These are phyloP conservation scores for Clonostachys byssicola DNA, from an alignment of 2,329 filamentous ascomycete genomes.

Conservation along the genomic window DNA sequence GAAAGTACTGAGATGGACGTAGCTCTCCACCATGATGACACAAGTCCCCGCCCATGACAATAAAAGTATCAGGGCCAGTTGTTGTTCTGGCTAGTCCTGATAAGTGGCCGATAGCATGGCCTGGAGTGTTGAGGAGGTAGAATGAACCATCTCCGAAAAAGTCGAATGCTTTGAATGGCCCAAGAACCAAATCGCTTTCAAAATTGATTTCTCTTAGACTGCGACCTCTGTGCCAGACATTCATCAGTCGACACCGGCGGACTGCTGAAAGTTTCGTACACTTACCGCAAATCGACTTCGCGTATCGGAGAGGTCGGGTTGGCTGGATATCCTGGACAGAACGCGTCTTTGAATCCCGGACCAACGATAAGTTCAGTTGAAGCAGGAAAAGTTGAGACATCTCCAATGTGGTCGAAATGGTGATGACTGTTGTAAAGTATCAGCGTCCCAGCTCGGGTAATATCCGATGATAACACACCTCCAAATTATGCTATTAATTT, in stretches of 20 bases:
- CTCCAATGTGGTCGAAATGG: not conserved
- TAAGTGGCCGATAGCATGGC: slow-evolving; percentile 33
- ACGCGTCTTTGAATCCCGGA: not conserved
- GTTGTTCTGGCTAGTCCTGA: slow-evolving; percentile 33
- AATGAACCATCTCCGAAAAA: slow-evolving; percentile 36
- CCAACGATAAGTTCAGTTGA: not conserved
- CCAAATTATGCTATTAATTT: slow-evolving; percentile 6
- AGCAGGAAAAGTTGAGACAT: not conserved
- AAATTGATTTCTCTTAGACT: too few relatives aligned
- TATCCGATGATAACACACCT: slow-evolving; percentile 1
- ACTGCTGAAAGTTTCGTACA: too few relatives aligned
- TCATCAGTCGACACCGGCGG: too few relatives aligned
- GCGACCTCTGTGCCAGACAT: too few relatives aligned
- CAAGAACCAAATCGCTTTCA: too few relatives aligned
- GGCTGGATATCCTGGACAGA: not conserved
- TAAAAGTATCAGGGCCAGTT: slow-evolving; percentile 19
- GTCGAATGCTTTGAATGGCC: slow-evolving; percentile 20
- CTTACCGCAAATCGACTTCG: too few relatives aligned
- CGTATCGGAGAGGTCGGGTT: too few relatives aligned
- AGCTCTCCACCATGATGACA: slow-evolving; percentile 32
- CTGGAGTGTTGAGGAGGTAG: slow-evolving; percentile 33
- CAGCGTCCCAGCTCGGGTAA: too few relatives aligned
- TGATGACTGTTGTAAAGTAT: not conserved
- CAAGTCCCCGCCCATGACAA: slow-evolving; percentile 35
- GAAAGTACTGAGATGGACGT: slow-evolving; percentile 13